Evolutionary conservation across 352 stramenopile genomes (phyloP).

Genomic region (Globisporangium perplexum): DNA sequence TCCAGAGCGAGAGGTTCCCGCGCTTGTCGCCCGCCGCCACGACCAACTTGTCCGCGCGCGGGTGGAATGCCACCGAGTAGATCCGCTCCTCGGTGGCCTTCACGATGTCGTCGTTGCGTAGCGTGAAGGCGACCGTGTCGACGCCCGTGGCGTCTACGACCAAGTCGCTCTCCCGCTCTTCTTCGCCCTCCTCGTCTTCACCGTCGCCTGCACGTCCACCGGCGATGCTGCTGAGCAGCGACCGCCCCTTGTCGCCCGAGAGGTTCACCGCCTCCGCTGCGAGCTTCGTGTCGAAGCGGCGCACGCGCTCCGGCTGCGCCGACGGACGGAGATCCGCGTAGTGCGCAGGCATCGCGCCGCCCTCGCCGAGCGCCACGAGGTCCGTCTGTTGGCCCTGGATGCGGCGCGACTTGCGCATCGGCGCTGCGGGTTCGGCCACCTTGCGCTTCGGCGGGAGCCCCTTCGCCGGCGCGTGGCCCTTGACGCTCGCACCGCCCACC

Average conservation of each 20-base stretch:
- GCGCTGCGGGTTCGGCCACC: conserved; percentile 13
- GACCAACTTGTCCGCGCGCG: conserved; percentile 49
- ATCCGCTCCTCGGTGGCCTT: conserved; percentile 73
- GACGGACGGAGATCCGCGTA: not conserved
- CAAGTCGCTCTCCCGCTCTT: conserved; percentile 34
- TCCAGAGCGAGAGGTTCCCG: conserved; percentile 71
- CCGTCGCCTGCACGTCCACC: conserved; percentile 3
- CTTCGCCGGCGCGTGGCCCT: conserved; percentile 5
- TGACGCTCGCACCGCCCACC: conserved; percentile 7
- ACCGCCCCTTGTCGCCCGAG: conserved; percentile 22
- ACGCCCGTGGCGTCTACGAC: conserved; percentile 34
- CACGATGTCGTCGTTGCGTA: conserved; percentile 50
- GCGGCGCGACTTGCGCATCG: conserved; percentile 54
- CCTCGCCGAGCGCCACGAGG: conserved; percentile 20
- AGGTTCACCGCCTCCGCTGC: conserved; percentile 28
- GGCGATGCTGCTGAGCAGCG: conserved; percentile 36
- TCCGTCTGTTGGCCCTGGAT: conserved; percentile 58
- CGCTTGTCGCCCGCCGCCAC: conserved; percentile 70
- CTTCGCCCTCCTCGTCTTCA: not conserved
- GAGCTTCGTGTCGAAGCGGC: conserved; percentile 20
- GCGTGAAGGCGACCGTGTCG: conserved; percentile 34
- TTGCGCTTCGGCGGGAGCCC: conserved; percentile 20
- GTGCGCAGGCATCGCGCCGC: not conserved
- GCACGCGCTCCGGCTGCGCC: not conserved
- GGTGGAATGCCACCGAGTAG: conserved; percentile 76